These are phyloP conservation scores for Alternaria gaisen DNA, from an alignment of 2,329 filamentous ascomycete genomes.

Conservation along the genomic window DNA sequence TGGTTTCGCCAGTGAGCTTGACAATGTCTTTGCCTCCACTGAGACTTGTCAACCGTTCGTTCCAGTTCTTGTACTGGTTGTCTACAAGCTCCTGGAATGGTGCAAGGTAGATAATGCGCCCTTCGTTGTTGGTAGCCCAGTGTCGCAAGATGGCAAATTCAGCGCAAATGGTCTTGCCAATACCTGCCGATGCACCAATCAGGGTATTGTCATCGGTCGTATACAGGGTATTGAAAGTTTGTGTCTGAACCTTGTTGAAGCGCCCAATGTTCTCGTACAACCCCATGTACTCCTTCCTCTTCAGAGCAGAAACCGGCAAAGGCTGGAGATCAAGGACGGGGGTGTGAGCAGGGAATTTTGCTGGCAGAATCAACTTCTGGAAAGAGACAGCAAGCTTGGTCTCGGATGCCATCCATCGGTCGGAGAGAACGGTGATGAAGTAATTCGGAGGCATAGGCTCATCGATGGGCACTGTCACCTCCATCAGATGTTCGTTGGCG, in stretches of 20 bases:
- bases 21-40: conserved; percentile 88
- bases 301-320: conserved; percentile 86
- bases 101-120: conserved; percentile 90
- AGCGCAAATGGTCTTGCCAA: conserved; percentile 95
- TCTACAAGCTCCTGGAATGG: conserved; percentile 95
- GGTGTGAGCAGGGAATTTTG: conserved; percentile 95
- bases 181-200: conserved; percentile 89
- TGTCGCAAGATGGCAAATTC: conserved; percentile 91
- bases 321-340: conserved; percentile 91
- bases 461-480: conserved; percentile 95
- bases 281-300: conserved; percentile 80
- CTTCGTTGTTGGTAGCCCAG: conserved; percentile 76
- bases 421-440: conserved; percentile 93
- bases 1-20: conserved; percentile 92
- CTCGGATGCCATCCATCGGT: conserved; percentile 98
- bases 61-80: conserved; percentile 83
- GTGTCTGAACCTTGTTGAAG: conserved; percentile 98
- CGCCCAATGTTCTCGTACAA: conserved; percentile 85
- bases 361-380: conserved; percentile 90
- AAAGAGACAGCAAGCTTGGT: conserved; percentile 93
- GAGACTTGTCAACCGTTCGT: conserved; percentile 74
- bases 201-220: conserved; percentile 93
- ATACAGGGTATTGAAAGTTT: conserved; percentile 94
- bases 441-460: conserved; percentile 99
- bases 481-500: conserved; percentile 90